phyloP scores from a whole-genome alignment of 495 filamentous ascomycete genomes.

The Articulospora tetracladia region DNA sequence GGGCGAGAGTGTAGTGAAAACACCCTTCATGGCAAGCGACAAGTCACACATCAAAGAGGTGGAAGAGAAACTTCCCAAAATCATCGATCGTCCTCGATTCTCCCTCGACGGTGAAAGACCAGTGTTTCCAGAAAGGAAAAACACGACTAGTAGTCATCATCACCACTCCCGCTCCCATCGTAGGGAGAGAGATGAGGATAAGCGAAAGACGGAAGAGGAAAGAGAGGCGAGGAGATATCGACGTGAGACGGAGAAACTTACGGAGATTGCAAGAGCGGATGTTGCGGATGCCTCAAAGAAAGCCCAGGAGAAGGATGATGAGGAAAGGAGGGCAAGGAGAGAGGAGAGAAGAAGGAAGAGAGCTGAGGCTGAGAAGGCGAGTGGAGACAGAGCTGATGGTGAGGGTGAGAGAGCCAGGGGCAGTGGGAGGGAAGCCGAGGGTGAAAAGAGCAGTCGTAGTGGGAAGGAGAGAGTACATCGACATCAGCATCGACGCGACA shows the following conservation, averaged over 20 bases:
- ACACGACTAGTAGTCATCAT: slow-evolving; percentile 2
- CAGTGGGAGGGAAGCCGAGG: slow-evolving; percentile 3
- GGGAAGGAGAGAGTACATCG: slow-evolving; percentile 6
- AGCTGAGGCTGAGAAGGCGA: slow-evolving; percentile 15
- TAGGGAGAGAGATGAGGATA: slow-evolving; percentile 8
- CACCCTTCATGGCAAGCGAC: slow-evolving; percentile 16
- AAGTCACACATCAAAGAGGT: slow-evolving; percentile 20
- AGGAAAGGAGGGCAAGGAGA: slow-evolving; percentile 9
- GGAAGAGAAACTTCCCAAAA: not conserved
- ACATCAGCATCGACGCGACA: slow-evolving; percentile 12
- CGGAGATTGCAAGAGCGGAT: slow-evolving; percentile 14
- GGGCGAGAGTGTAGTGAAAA: slow-evolving; percentile 25
- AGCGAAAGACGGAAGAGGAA: slow-evolving; percentile 14
- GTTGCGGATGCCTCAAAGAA: slow-evolving; percentile 17
- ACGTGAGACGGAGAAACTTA: slow-evolving; percentile 19
- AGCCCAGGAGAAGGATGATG: slow-evolving; percentile 21
- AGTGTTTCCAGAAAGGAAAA: not conserved
- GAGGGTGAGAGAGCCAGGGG: not conserved
- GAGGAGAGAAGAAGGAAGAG: slow-evolving; percentile 18
- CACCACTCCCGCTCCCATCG: slow-evolving; percentile 2
- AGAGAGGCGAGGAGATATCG: slow-evolving; percentile 13
- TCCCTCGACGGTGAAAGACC: slow-evolving; percentile 18
- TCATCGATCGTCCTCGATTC: slow-evolving; percentile 17
- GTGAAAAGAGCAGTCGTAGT: slow-evolving; percentile 28
- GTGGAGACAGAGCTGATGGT: not conserved